Conservation (phyloP, 805 yeast genomes). For the Wickerhamomyces alni region DNA sequence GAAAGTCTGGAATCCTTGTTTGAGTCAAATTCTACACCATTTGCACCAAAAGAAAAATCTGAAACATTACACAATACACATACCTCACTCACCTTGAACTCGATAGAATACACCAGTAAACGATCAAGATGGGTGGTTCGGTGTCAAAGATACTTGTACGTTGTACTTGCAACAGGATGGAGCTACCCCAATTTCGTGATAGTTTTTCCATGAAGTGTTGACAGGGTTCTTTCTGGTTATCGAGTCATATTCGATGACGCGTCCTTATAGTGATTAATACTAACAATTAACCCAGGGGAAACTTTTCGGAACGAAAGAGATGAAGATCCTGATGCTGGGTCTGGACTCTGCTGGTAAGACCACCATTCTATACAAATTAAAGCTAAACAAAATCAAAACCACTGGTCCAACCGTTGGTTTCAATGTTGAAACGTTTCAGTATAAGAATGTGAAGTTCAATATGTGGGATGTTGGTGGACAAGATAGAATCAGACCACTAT, state of each 20-base stretch:
- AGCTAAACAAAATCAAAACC: constrained; percentile 65
- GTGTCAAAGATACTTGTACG: constrained; percentile 27
- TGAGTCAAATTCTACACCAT: too few species aligned
- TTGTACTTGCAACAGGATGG: too few species aligned
- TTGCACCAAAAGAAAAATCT: too few species aligned
- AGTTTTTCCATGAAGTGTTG: too few species aligned
- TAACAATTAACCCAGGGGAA: constrained; percentile 26
- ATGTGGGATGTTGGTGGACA: constrained; percentile 98
- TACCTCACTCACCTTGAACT: too few species aligned
- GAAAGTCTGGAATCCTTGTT: too few species aligned
- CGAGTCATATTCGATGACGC: too few species aligned
- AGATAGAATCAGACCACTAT: constrained; percentile 81
- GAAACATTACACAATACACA: too few species aligned
- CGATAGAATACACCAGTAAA: too few species aligned
- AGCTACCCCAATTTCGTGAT: too few species aligned
- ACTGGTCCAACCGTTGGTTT: constrained; percentile 94
- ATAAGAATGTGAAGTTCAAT: constrained; percentile 75
- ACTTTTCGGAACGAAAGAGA: constrained; percentile 47
- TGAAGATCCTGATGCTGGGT: constrained; percentile 80
- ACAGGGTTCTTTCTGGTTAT: too few species aligned
- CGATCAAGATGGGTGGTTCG: constrained; percentile 30
- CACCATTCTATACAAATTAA: constrained; percentile 76
- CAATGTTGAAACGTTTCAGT: constrained; percentile 82
- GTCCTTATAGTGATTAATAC: too few species aligned
- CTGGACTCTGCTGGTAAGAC: constrained; percentile 93